Conservation (phyloP, 1,139 yeast genomes). For the Debaryomycetaceae sp. region DNA sequence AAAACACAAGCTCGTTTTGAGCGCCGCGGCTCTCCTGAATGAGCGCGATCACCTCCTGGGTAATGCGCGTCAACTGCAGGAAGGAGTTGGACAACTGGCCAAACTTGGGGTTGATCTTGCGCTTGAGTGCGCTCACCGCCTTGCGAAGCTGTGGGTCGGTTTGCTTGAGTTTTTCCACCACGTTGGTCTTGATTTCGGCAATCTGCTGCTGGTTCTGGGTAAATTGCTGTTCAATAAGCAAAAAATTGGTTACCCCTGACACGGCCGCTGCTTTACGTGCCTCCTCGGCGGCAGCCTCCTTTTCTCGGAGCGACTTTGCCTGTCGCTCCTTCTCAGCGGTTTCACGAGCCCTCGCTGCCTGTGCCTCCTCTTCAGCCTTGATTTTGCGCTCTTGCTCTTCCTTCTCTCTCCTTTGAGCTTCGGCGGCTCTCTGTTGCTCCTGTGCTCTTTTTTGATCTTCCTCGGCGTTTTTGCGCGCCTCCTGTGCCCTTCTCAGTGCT, state of each 20-base stretch:
- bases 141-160: slow-evolving; percentile 39
- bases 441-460: slow-evolving; percentile 10
- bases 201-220: slow-evolving; percentile 53
- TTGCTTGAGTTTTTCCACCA: slow-evolving; percentile 45
- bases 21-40: slow-evolving; percentile 40
- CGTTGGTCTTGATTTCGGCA: slow-evolving; percentile 50
- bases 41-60: slow-evolving; percentile 45
- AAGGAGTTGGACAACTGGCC: slow-evolving; percentile 83
- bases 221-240: slow-evolving; percentile 43
- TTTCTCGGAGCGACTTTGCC: slow-evolving; percentile 8
- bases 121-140: slow-evolving; percentile 42
- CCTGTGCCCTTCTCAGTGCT: slow-evolving; percentile 11
- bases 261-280: too few species aligned
- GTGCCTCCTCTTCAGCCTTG: slow-evolving; percentile 8
- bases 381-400: slow-evolving; percentile 13
- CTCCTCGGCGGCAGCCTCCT: slow-evolving; percentile 13
- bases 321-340: slow-evolving; percentile 12
- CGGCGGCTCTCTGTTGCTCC: slow-evolving; percentile 12
- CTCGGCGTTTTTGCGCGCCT: slow-evolving; percentile 9
- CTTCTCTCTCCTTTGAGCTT: slow-evolving; percentile 6
- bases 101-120: slow-evolving; percentile 81
- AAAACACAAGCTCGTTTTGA: slow-evolving; percentile 45
- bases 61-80: slow-evolving; percentile 51
- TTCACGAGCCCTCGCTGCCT: slow-evolving; percentile 11
- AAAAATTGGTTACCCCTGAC: slow-evolving; percentile 31